Base-by-base conservation (phyloP, 208 protist genomes). In the Leishmania amazonensis region DNA sequence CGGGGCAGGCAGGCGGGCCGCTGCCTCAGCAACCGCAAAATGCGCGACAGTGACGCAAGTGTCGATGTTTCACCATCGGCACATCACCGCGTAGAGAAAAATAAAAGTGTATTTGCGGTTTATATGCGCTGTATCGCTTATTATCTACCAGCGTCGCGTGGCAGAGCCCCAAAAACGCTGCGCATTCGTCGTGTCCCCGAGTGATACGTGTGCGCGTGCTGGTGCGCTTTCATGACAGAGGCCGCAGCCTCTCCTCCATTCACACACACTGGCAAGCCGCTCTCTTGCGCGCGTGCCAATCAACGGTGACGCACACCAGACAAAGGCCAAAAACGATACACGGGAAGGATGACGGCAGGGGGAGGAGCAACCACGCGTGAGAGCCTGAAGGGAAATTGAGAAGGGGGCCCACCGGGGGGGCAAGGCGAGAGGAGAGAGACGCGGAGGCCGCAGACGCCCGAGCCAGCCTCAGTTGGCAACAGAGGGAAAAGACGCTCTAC, bases 381-480 rank as follows among this genome's bases (percentile, higher is more conserved):
- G 21, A 19, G 24, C 54, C 54, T 58, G 62, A 81, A 81, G 62
- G 49, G 40, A 40, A 57, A n/a, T 28, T 58, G 38, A 82, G 72
- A 31, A 77, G 51, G n/a, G 47, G 19, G 31, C n/a, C 42, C n/a
- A 19, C 38, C 38, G 24, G 47, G 15, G 31, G 51, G 4, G 51
- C 35, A 70, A 8, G 38, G 21, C 45, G 9, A 21, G 35, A 70
- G 17, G 38, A 24, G 4, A 47, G 21, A 45, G 2, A 31, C 28
- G n/a, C 58, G 9, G 28, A 31, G 9, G 8, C 11, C 58, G 9
- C 3, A 15, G 8, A 49, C 67, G 11, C 35, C 35, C 21, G n/a
- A 45, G 42, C 24, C 21, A 72, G 13, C 35, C 19, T 51, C 40
- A 31, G 28, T 7, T 31, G 7, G 7, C 7, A 49, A 19, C 4